Base-by-base conservation (phyloP, 208 protist genomes). In the Acanthamoeba healyi region DNA sequence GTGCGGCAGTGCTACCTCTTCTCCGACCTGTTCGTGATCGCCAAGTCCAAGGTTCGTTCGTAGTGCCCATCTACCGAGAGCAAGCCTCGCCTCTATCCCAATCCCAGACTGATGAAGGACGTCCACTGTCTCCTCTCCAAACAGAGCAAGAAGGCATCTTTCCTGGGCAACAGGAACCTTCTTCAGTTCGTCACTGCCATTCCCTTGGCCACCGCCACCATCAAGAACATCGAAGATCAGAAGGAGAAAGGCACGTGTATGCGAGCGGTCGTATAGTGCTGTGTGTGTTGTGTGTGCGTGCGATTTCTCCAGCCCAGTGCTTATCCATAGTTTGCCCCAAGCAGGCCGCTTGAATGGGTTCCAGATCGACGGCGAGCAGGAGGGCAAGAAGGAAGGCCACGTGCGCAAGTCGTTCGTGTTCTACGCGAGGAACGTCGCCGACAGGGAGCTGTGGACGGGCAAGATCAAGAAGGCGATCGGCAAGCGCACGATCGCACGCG, bases 1-100 rank as follows among this genome's bases (percentile, higher is more conserved):
- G 46, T 86, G 44, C 77, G 77, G 9, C 77, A 86, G 44, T 86
- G 61, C 46, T 86, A 61, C 77, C 77, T 86, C 77, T 86, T 86
- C 77, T 86, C 77, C n/a, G 77, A 86, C 29, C 46, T 86, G 2
- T 58, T 86, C 77, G 44, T 86, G 44, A 61, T 86, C 44, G 61
- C 77, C 77, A 86, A 86, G 46, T 44, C 38, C 40, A 61, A 32
- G 70, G 70, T 79, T 4, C 34, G 15, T 79, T n/a, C n/a, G n/a
- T n/a, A n/a, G 65, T 29, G 12, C 29, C 67, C 17, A 29, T 36
- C 36, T 44, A 54, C 49, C 49, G 6, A 0, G 22, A 15, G 7
- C 54, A 0, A n/a, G 12, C 19, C 51, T n/a, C 17, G 15, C 14
- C 4, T 12, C 44, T 12, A 49, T 15, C 12, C 9, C 44, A 49